phyloP scores from a whole-genome alignment of 305 asterid species.

The Fraxinus xanthoxyloides region DNA sequence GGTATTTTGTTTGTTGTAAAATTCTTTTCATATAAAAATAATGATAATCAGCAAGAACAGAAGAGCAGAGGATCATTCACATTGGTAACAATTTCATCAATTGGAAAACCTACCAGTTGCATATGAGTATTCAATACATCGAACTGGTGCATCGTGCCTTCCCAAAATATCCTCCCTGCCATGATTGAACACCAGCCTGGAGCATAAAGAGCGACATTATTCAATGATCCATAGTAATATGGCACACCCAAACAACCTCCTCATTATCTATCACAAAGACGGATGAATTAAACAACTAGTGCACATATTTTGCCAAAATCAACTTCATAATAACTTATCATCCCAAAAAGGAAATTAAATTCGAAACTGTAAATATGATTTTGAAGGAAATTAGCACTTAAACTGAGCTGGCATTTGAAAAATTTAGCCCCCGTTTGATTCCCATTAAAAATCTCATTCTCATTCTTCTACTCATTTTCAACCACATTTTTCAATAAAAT shows the following conservation, averaged over 20 bases:
- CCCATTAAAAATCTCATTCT: too few species aligned
- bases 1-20: not conserved
- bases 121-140: slow-evolving; percentile 83
- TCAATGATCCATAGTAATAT: slow-evolving; percentile 10
- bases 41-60: not conserved
- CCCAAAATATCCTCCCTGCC: slow-evolving; percentile 82
- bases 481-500: too few species aligned
- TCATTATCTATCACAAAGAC: not conserved
- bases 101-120: slow-evolving; percentile 57
- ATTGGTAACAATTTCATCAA: not conserved
- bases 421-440: too few species aligned
- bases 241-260: not conserved
- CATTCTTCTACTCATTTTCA: too few species aligned
- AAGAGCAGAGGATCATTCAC: not conserved
- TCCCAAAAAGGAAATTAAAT: not conserved
- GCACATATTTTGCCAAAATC: not conserved
- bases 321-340: not conserved
- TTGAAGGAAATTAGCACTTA: not conserved
- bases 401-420: not conserved
- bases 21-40: not conserved
- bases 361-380: not conserved
- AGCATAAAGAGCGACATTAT: slow-evolving; percentile 18
- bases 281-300: not conserved
- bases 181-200: slow-evolving; percentile 78
- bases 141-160: slow-evolving; percentile 89